Evolutionary conservation across 2,329 filamentous ascomycete genomes (phyloP), one percentile per base, ranked within the genome.

Genomic region (Talaromyces sp.): DNA sequence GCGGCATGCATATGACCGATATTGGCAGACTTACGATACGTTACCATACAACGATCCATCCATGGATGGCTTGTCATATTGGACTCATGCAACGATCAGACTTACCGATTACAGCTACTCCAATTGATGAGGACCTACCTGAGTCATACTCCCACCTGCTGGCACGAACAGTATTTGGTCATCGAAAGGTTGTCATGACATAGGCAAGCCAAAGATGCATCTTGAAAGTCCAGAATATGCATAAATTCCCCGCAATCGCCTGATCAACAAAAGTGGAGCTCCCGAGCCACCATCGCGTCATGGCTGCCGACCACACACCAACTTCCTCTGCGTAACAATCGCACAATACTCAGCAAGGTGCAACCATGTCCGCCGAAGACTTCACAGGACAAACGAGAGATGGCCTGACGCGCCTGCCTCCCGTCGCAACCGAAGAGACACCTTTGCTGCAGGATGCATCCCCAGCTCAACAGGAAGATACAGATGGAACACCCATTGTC

Each of bases 401-500:
- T 14, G 63, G 63, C 16, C 63, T 64, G 14, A 62, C 58, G 16
- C 44, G 58, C 9, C 54, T 64, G 0, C 63, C 63, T 40, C 63
- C 63, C 39, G 55, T 64, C 23, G 58, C 63, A 28, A 65, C 63
- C 28, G 63, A 65, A 50, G 60, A 65, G 14, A 65, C 63, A 3
- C 63, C 63, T 18, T 39, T 65, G 23, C 61, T 65, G 39, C 52
- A 59, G 5, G 57, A 50, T 39, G 57, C 54, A 23, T 31, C 31
- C 31, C 21, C 44, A 6, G 37, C 42, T 3, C 50, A 66, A 14
- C 31, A 21, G 16, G 50, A 59, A 50, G 63, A 63, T 6, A 67
- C 65, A 28, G 60, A 64, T 46, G 63, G 63, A 58, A 61, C 63
- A 21, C 69, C 71, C 1, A 59, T 75, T 54, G 68, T 69, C n/a